Base-by-base conservation (phyloP, 495 filamentous ascomycete genomes). In the Lindgomyces ingoldianus region DNA sequence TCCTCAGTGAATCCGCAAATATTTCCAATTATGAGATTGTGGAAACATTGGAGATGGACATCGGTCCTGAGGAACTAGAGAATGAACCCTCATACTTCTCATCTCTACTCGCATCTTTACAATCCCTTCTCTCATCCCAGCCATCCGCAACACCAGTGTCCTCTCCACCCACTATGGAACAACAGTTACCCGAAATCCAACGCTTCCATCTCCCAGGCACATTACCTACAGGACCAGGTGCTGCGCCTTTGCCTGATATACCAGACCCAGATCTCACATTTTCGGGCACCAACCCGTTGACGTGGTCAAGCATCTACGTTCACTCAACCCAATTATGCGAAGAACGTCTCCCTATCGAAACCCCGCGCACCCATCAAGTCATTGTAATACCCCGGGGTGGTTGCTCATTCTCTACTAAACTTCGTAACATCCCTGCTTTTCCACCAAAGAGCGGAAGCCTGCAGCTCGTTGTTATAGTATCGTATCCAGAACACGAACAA, bases 391-490 rank as follows among this genome's bases (percentile, higher is more conserved):
- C 84, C 30, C 88, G 94, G 21, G 94, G 94, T 19, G 87, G 84
- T 2, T 98, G 94, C 76, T 88, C 80, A 41, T 98, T 98, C 75
- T 83, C 82, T 6, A 79, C 89, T 30, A 98, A 98, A 71, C 78
- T 98, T 0, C 80, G 80, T 24, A 93, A 90, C 66, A 91, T 98
- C 39, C 91, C 94, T 12, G 83, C 85, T 10, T 91, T 84, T 72
- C 77, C 86, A 12, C 89, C 90, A 0, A 72, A 81, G 1, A 57
- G 54, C 12, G 65, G 67, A 10, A 76, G 84, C 0, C 75, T 96
- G 10, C 89, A 96, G 74, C 81, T 98, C 8, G 89, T 97, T 8
- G 76, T 98, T 21, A 74, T 98, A 0, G 86, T 98, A 3, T 91
- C 88, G 3, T 85, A 85, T 59, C 65, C 71, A 1, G 74, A 75